Base-by-base conservation (phyloP, 371 early-diverging fungal genomes). In the Apophysomyces elegans region DNA sequence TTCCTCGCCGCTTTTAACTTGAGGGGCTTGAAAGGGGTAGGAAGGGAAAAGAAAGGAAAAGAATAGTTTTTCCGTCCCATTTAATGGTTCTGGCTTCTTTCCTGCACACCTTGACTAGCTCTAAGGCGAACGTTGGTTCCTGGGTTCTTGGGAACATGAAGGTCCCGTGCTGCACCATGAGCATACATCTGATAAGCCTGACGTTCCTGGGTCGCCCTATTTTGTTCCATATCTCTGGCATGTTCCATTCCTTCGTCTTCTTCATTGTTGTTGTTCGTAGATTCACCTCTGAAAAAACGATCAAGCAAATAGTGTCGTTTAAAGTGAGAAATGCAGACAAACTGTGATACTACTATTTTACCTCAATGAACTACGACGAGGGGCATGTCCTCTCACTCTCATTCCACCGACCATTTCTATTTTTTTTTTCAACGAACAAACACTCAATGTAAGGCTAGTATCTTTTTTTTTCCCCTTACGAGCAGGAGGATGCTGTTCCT, bases 41-140 rank as follows among this genome's bases (percentile, higher is more conserved):
- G 32, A 26, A 26, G 32, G 32, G 32, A 26, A 41, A 41, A 41
- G 13, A 8, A 41, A 41, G 11, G 41, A 5, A 41, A 41, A 8
- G 8, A 41, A 41, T 4, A 41, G 41, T 41, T 5, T 41, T 41
- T 41, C 41, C 13, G 41, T 41, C 21, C 21, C 9, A 7, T 8
- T 50, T 26, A 50, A 50, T 50, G 54, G 54, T 50, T 50, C 7
- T 21, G n/a, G 21, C 54, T 50, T 50, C 54, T 50, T 50, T 50
- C 54, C 21, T 50, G 54, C 21, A 50, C 54, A 32, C 54, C 54
- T 21, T 50, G 54, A 21, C 54, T 50, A 7, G 54, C 4, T 26
- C 9, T 50, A 26, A 18, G n/a, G 21, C 21, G n/a, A 9, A 50
- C 54, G 21, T 50, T 50, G 21, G 54, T 50, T 50, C 54, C 54